phyloP scores from a whole-genome alignment of 2,329 filamentous ascomycete species.

The Fusarium udum region DNA sequence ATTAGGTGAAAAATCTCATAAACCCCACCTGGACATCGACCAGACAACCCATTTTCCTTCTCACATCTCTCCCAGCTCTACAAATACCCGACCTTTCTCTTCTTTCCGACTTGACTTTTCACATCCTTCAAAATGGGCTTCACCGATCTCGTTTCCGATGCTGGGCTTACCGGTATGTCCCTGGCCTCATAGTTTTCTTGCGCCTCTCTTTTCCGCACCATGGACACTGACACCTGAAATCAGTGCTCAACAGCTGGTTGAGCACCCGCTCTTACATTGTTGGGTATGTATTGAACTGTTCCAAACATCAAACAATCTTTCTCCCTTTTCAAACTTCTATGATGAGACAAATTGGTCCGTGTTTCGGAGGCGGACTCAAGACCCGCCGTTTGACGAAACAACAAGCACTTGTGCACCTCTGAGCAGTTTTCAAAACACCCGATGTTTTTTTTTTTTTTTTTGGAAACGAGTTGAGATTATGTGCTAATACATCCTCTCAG shows the following conservation, averaged over 20 bases:
- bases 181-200: constrained; percentile 38
- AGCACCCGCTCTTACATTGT: constrained; percentile 82
- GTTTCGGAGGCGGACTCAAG: constrained; percentile 94
- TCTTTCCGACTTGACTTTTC: constrained; percentile 37
- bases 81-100: constrained; percentile 42
- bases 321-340: constrained; percentile 34
- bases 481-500: constrained; percentile 47
- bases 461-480: neutral
- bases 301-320: neutral
- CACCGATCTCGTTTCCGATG: constrained; percentile 72
- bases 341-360: constrained; percentile 95
- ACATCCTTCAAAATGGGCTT: constrained; percentile 70
- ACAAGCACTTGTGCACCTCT: constrained; percentile 81
- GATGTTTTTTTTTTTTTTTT: neutral
- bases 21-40: constrained; percentile 53
- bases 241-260: constrained; percentile 78
- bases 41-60: constrained; percentile 50
- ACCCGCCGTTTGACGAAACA: constrained; percentile 83
- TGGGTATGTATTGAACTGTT: constrained; percentile 69
- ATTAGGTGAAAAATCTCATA: constrained; percentile 52
- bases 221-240: constrained; percentile 49
- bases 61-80: constrained; percentile 44
- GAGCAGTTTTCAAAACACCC: constrained; percentile 53
- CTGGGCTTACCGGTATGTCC: constrained; percentile 63
- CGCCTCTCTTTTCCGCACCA: constrained; percentile 40